These are phyloP conservation scores for Lactarius psammicola DNA, from an alignment of 768 basidiomycete species.

Conservation along the genomic window DNA sequence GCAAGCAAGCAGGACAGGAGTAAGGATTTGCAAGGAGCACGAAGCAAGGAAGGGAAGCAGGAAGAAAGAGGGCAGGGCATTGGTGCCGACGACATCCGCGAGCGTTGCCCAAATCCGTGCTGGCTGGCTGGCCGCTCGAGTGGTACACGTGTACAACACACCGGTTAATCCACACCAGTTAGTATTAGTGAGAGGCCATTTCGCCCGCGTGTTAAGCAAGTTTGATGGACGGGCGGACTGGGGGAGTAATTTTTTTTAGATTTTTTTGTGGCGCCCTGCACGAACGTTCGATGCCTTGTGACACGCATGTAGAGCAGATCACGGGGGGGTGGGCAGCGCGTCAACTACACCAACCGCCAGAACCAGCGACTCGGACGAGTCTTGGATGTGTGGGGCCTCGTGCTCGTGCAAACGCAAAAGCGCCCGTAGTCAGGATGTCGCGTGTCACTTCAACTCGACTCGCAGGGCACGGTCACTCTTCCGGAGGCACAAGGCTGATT, in stretches of 20 bases:
- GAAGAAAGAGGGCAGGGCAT: background rate
- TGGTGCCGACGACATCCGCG: slow-evolving; percentile 6
- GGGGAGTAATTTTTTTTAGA: background rate
- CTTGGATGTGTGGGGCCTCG: background rate
- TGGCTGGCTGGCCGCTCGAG: background rate
- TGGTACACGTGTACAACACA: background rate
- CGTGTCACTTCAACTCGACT: background rate
- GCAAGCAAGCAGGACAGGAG: background rate
- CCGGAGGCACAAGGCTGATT: background rate
- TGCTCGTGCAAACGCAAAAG: background rate
- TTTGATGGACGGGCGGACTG: background rate
- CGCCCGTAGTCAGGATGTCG: background rate
- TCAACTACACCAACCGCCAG: background rate
- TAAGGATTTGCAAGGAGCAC: background rate
- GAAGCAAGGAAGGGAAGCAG: background rate
- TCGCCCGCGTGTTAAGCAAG: background rate
- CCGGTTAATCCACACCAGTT: no score
- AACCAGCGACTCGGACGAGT: background rate
- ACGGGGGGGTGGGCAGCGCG: background rate
- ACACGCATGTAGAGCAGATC: background rate
- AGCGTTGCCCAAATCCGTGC: slow-evolving; percentile 5
- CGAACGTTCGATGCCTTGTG: background rate
- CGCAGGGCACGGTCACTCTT: background rate
- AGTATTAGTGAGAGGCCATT: background rate
- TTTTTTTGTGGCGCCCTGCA: background rate